Evolutionary conservation across 1,139 yeast genomes (phyloP).

Genomic region (Pneumocystis murina): DNA sequence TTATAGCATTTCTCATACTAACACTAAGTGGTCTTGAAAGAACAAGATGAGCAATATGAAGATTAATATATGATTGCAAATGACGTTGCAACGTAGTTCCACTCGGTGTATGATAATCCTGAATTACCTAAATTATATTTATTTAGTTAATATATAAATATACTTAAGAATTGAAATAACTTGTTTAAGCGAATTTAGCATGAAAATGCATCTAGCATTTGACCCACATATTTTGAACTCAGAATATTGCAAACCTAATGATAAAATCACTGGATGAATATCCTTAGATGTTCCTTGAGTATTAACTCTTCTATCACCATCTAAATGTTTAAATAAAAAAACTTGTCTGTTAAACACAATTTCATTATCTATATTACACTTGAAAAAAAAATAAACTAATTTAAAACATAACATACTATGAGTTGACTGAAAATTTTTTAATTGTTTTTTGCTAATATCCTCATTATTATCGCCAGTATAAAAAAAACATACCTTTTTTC

Average conservation of each 20-base stretch:
- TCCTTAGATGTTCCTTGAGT: slow-evolving; percentile 32
- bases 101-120: slow-evolving; percentile 69
- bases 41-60: slow-evolving; percentile 84
- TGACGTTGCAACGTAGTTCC: slow-evolving; percentile 79
- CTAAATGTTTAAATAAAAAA: slow-evolving; percentile 72
- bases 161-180: not conserved
- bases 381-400: slow-evolving; percentile 26
- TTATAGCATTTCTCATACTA: slow-evolving; percentile 93
- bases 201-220: slow-evolving; percentile 64
- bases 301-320: slow-evolving; percentile 31
- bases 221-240: slow-evolving; percentile 84
- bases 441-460: slow-evolving; percentile 23
- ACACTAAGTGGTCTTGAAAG: slow-evolving; percentile 84
- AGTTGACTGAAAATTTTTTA: slow-evolving; percentile 41
- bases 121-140: slow-evolving; percentile 37
- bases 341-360: slow-evolving; percentile 26
- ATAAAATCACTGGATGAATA: slow-evolving; percentile 74
- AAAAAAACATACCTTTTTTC: not conserved
- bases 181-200: slow-evolving; percentile 65
- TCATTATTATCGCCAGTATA: slow-evolving; percentile 20
- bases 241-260: slow-evolving; percentile 67
- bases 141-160: slow-evolving; percentile 5
- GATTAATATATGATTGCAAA: slow-evolving; percentile 76
- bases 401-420: slow-evolving; percentile 37
- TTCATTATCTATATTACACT: slow-evolving; percentile 22